A percentile compares a stretch with the other conserved stretches of the same genome.
Conservation (phyloP, 2,329 filamentous ascomycete species). For the Elsinoe australis region DNA sequence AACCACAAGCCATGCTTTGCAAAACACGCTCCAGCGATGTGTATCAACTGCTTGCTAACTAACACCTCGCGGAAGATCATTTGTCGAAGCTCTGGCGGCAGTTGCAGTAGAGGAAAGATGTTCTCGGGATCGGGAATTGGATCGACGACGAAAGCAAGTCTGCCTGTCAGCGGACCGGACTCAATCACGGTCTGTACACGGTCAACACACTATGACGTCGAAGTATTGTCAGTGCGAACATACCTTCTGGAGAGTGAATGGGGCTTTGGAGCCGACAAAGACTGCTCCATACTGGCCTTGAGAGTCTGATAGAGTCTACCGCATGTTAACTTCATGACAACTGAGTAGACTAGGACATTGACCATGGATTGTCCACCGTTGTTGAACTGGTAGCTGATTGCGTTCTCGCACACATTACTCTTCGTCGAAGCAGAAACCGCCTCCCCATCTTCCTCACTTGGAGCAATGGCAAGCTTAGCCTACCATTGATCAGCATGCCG, state of each 20-base stretch:
- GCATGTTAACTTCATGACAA: background rate
- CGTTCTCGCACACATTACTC: background rate
- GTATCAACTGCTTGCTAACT: background rate
- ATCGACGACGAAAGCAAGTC: background rate
- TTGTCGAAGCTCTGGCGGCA: background rate
- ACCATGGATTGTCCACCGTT: background rate
- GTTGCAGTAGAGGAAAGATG: background rate
- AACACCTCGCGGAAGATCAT: background rate
- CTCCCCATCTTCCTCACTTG: background rate
- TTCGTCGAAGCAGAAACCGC: background rate
- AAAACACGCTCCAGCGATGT: background rate
- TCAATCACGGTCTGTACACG: background rate
- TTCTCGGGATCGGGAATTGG: slow-evolving; percentile 1
- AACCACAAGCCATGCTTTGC: background rate
- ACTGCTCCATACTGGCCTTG: background rate
- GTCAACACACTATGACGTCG: background rate
- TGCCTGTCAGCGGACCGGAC: background rate
- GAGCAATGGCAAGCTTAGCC: background rate
- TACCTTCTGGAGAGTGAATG: slow-evolving; percentile 1
- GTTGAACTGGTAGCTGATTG: background rate
- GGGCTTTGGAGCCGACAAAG: background rate
- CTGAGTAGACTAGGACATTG: background rate
- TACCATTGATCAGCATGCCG: background rate
- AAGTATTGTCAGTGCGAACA: no score
- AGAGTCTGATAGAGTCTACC: background rate